These are phyloP conservation scores for Acrasis kona DNA, from an alignment of 78 protist species.

Conservation along the genomic window DNA sequence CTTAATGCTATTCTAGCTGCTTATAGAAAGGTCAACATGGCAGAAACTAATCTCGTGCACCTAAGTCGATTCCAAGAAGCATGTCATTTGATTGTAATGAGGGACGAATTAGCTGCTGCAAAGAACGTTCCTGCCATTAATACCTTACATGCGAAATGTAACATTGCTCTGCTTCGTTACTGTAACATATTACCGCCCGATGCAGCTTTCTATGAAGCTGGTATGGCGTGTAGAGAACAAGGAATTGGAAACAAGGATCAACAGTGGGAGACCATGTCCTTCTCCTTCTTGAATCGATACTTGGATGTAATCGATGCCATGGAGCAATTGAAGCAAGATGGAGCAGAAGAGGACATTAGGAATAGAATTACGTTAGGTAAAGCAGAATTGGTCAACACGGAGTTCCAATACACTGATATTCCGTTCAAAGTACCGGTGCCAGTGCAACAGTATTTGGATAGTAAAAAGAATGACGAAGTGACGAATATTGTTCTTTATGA, in stretches of 20 bases:
- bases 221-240: conserved; percentile 34
- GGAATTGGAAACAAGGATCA: too few relatives aligned
- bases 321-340: conserved; percentile 42
- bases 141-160: not conserved
- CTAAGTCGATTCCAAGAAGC: not conserved
- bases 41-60: not conserved
- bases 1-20: not conserved
- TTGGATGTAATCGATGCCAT: conserved; percentile 62
- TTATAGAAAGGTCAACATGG: not conserved
- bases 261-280: conserved; percentile 25
- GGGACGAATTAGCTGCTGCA: not conserved
- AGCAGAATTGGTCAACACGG: conserved; percentile 17
- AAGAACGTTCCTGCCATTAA: not conserved
- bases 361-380: too few relatives aligned
- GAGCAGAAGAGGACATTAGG: too few relatives aligned
- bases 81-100: not conserved
- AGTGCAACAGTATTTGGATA: not conserved
- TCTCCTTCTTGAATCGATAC: conserved; percentile 41
- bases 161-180: conserved; percentile 28
- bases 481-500: conserved; percentile 41
- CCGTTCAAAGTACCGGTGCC: conserved; percentile 40
- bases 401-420: conserved; percentile 47
- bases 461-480: conserved; percentile 3
- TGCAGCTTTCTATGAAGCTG: conserved; percentile 66
- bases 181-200: conserved; percentile 56